Evolutionary conservation across 192 early-diverging fungal genomes (phyloP).

Genomic region (Phycomyces blakesleeanus): DNA sequence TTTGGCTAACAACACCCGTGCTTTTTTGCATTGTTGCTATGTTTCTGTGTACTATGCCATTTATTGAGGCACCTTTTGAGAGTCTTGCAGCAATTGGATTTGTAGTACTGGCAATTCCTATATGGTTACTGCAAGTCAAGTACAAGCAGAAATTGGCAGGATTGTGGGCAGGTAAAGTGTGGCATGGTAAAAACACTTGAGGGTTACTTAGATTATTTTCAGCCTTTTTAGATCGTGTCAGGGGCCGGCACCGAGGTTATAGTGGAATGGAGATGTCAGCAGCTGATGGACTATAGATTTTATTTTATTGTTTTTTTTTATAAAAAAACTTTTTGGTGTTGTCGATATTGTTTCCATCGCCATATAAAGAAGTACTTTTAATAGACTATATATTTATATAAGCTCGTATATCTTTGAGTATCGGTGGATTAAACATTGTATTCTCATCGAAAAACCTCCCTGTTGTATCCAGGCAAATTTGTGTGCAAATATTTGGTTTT

Average conservation of each 20-base stretch:
- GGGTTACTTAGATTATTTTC: not conserved
- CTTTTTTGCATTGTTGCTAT: slow-evolving; percentile 57
- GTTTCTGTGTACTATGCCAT: slow-evolving; percentile 62
- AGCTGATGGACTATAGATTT: slow-evolving; percentile 4
- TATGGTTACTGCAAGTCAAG: slow-evolving; percentile 49
- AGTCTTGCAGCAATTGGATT: slow-evolving; percentile 46
- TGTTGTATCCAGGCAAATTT: too few relatives aligned
- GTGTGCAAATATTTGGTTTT: too few relatives aligned
- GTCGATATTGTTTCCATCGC: too few relatives aligned
- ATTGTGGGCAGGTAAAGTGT: slow-evolving; percentile 35
- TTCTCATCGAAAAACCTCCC: too few relatives aligned
- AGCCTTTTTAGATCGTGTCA: slow-evolving; percentile 4
- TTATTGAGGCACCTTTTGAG: slow-evolving; percentile 49
- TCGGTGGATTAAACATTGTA: too few relatives aligned
- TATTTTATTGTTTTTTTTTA: too few relatives aligned
- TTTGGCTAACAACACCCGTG: slow-evolving; percentile 65
- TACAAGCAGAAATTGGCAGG: slow-evolving; percentile 32
- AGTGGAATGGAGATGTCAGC: slow-evolving; percentile 28
- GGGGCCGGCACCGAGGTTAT: slow-evolving; percentile 12
- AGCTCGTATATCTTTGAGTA: not conserved
- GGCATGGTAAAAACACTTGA: not conserved
- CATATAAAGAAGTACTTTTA: not conserved
- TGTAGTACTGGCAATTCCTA: slow-evolving; percentile 45
- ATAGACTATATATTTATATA: not conserved
- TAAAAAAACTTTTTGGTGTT: too few relatives aligned